These are phyloP conservation scores for Sporisorium scitamineum DNA, from an alignment of 1,284 basidiomycete genomes.

Conservation along the genomic window DNA sequence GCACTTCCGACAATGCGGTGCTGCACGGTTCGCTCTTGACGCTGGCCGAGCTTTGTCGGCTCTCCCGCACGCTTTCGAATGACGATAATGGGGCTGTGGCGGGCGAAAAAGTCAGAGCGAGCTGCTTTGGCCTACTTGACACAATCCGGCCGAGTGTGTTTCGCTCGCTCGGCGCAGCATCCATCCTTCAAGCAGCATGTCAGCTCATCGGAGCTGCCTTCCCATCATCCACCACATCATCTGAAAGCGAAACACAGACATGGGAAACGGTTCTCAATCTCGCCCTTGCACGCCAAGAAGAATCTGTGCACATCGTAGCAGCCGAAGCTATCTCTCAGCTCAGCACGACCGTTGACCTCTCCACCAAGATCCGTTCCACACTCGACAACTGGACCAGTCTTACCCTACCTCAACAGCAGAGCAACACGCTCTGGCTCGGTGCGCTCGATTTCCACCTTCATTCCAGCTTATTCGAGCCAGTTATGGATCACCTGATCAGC, in stretches of 20 bases:
- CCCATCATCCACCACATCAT: conserved; percentile 2
- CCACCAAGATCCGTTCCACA: conserved; percentile 58
- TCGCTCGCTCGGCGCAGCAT: conserved; percentile 79
- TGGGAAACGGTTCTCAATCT: conserved; percentile 74
- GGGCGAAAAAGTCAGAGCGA: conserved; percentile 6
- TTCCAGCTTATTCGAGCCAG: conserved; percentile 73
- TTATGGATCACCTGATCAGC: conserved; percentile 75
- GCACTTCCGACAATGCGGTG: conserved; percentile 75
- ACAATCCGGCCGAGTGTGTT: conserved; percentile 75
- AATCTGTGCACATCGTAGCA: conserved; percentile 80
- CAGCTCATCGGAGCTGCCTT: conserved; percentile 75
- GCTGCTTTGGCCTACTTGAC: conserved; percentile 73
- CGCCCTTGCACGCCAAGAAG: conserved; percentile 78
- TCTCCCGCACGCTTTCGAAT: conserved; percentile 70
- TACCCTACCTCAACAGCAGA: conserved; percentile 78
- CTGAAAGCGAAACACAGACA: conserved; percentile 16
- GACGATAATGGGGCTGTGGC: conserved; percentile 59
- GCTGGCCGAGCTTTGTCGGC: conserved; percentile 78
- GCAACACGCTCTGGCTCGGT: conserved; percentile 81
- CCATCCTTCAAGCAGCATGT: conserved; percentile 81
- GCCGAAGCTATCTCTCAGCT: conserved; percentile 77
- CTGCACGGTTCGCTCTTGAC: conserved; percentile 85
- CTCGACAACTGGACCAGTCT: conserved; percentile 76
- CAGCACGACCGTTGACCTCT: conserved; percentile 78
- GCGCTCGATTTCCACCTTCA: conserved; percentile 77